Evolutionary conservation across 495 filamentous ascomycete species (phyloP).

Genomic region (Parmelia sp.): DNA sequence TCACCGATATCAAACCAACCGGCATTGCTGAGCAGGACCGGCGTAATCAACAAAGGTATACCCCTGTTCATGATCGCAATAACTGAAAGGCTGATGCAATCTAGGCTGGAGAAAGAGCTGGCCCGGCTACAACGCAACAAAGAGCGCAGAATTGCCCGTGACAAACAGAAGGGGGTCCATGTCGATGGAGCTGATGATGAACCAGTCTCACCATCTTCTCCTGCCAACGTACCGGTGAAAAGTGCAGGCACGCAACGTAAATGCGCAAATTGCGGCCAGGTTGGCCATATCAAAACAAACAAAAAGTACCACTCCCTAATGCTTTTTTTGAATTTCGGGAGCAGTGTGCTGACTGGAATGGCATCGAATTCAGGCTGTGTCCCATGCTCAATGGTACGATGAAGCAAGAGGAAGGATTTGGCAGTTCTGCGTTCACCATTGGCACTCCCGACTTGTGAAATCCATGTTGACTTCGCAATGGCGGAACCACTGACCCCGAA

Average conservation of each 20-base stretch:
- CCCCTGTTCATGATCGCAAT: slow-evolving; percentile 15
- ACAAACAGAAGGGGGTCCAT: slow-evolving; percentile 70
- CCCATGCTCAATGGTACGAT: slow-evolving; percentile 83
- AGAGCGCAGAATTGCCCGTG: slow-evolving; percentile 82
- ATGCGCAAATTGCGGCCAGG: slow-evolving; percentile 92
- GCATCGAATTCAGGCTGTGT: slow-evolving; percentile 58
- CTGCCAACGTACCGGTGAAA: slow-evolving; percentile 40
- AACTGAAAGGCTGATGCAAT: slow-evolving; percentile 14
- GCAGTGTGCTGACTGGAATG: slow-evolving; percentile 25
- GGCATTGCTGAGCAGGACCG: slow-evolving; percentile 67
- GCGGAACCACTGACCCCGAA: too few relatives aligned
- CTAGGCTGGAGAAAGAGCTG: slow-evolving; percentile 68
- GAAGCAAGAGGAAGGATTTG: slow-evolving; percentile 59
- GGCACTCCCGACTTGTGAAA: slow-evolving; percentile 34
- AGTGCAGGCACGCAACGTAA: slow-evolving; percentile 71
- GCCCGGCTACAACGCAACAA: slow-evolving; percentile 81
- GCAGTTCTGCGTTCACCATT: slow-evolving; percentile 49
- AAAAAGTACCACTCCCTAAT: slow-evolving; percentile 61
- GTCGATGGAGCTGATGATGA: slow-evolving; percentile 41
- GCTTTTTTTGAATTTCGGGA: slow-evolving; percentile 12
- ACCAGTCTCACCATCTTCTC: slow-evolving; percentile 38
- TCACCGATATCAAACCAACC: slow-evolving; percentile 60
- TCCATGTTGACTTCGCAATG: background rate
- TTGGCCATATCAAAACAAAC: slow-evolving; percentile 98
- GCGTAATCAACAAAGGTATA: slow-evolving; percentile 49